Conservation (phyloP, 2,329 filamentous ascomycete species). For the Chaetothyriales sp. region DNA sequence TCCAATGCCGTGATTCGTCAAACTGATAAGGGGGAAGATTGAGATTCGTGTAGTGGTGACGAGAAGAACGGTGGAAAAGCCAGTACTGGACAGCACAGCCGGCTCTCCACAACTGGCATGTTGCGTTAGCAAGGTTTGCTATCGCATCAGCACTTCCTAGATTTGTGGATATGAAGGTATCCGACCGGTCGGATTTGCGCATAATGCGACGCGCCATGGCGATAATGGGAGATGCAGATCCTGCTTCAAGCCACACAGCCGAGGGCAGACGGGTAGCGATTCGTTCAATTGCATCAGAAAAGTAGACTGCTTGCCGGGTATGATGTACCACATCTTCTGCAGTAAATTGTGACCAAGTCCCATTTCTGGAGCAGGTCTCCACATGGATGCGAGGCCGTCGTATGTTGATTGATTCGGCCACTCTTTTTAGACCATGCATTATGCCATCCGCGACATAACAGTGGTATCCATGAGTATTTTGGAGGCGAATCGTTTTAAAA, state of each 20-base stretch:
- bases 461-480: not conserved
- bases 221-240: conserved; percentile 21
- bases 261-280: conserved; percentile 15
- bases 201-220: conserved; percentile 21
- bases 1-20: conserved; percentile 20
- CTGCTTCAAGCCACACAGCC: conserved; percentile 24
- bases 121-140: conserved; percentile 1
- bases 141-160: not conserved
- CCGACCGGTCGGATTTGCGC: not conserved
- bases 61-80: conserved; percentile 14
- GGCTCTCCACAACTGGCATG: conserved; percentile 13
- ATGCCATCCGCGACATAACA: not conserved
- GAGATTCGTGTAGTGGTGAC: not conserved
- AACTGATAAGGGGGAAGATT: conserved; percentile 22
- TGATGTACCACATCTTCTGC: conserved; percentile 19
- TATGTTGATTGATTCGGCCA: not conserved
- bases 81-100: conserved; percentile 16
- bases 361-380: not conserved
- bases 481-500: not conserved
- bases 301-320: conserved; percentile 24
- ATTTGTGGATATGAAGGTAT: conserved; percentile 7
- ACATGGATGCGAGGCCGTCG: not conserved
- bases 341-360: not conserved
- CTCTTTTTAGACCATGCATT: not conserved
- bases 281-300: conserved; percentile 21